Conservation (phyloP, 2,329 filamentous ascomycete genomes). For the Drechslerella coelobrocha region DNA sequence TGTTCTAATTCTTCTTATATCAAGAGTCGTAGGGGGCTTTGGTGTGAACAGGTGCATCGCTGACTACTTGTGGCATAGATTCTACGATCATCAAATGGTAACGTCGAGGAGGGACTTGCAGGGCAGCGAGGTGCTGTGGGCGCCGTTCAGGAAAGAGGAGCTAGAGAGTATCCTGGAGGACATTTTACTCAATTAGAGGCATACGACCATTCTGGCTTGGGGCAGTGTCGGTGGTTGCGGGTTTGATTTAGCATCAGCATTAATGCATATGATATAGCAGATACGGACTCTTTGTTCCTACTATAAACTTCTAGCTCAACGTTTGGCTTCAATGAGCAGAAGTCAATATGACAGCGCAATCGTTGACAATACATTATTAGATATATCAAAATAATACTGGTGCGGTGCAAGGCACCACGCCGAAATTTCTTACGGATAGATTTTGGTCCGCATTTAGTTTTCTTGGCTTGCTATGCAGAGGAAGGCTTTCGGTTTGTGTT, state of each 20-base stretch:
- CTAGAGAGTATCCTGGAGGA: constrained; percentile 89
- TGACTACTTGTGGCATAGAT: constrained; percentile 61
- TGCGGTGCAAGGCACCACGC: too few species aligned
- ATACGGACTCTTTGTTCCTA: too few species aligned
- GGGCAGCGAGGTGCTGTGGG: constrained; percentile 82
- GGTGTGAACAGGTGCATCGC: neutral
- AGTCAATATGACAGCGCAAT: too few species aligned
- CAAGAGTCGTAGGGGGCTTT: neutral
- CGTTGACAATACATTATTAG: too few species aligned
- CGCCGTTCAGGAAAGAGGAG: constrained; percentile 87
- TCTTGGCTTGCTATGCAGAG: too few species aligned
- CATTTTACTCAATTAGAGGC: constrained; percentile 44
- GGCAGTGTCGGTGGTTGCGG: neutral
- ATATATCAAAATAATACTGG: too few species aligned
- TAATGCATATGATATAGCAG: neutral
- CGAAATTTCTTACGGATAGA: too few species aligned
- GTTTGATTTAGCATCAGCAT: neutral
- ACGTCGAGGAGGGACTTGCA: constrained; percentile 83
- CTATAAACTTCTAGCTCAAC: too few species aligned
- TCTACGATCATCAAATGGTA: constrained; percentile 98
- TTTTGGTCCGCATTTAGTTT: too few species aligned
- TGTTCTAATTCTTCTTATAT: constrained; percentile 55
- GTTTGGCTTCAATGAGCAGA: too few species aligned
- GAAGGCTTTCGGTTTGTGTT: too few species aligned
- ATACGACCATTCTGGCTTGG: neutral